A percentile compares a stretch with the other conserved stretches of the same genome.
Evolutionary conservation across 208 protist species (phyloP).

Genomic region (Angomonas deanei): DNA sequence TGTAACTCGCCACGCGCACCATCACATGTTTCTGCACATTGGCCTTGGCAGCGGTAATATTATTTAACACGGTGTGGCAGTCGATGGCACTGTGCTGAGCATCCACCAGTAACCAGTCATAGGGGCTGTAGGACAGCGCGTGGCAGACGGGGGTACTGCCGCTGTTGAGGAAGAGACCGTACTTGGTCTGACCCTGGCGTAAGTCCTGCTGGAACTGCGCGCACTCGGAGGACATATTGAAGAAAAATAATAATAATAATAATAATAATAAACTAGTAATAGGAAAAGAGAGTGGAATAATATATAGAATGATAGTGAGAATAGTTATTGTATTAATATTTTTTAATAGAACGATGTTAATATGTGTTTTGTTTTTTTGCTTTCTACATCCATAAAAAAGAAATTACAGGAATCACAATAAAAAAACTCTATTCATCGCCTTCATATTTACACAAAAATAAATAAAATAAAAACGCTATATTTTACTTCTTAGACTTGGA

Average conservation of each 20-base stretch:
- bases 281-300: not conserved
- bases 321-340: not conserved
- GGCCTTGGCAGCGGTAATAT: constrained; percentile 27
- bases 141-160: constrained; percentile 18
- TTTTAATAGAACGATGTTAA: not conserved
- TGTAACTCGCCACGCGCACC: constrained; percentile 33
- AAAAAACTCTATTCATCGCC: constrained; percentile 2
- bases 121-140: constrained; percentile 26
- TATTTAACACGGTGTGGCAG: constrained; percentile 13
- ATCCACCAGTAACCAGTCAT: constrained; percentile 44
- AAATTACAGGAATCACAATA: constrained; percentile 7
- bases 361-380: not conserved
- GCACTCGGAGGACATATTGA: constrained; percentile 9
- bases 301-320: not conserved
- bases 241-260: not conserved
- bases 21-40: constrained; percentile 14
- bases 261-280: not conserved
- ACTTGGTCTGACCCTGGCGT: constrained; percentile 29
- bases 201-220: constrained; percentile 27
- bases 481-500: constrained; percentile 11
- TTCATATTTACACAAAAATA: constrained; percentile 4
- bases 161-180: constrained; percentile 30
- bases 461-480: not conserved
- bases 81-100: constrained; percentile 30
- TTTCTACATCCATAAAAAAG: constrained; percentile 12